Evolutionary conservation across 2,329 filamentous ascomycete species (phyloP).

Genomic region (Fusarium austroafricanum): DNA sequence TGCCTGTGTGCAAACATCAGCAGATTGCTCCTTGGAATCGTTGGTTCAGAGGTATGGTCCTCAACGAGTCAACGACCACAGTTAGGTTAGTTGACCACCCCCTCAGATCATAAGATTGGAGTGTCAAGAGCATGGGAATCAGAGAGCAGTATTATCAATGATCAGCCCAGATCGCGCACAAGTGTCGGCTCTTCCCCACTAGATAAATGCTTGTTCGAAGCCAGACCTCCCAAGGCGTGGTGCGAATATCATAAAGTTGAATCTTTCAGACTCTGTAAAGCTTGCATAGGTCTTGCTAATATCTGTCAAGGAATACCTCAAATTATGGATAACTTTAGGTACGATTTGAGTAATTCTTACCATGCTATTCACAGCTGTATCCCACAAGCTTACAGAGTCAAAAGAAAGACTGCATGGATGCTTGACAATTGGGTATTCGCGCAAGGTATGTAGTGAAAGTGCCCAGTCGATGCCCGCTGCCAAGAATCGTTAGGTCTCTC

Average conservation of each 20-base stretch:
- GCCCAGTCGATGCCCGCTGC: conserved; percentile 8
- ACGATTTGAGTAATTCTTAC: too few relatives aligned
- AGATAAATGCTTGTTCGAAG: conserved; percentile 26
- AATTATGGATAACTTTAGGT: too few relatives aligned
- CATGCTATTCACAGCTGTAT: too few relatives aligned
- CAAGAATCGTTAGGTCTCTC: conserved; percentile 30
- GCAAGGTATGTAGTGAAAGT: conserved; percentile 1
- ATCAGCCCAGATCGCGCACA: conserved; percentile 36
- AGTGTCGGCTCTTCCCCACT: conserved; percentile 15
- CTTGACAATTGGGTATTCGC: conserved; percentile 12
- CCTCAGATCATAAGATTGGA: conserved; percentile 14
- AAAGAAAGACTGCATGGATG: conserved; percentile 16
- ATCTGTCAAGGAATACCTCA: too few relatives aligned
- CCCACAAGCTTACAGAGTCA: too few relatives aligned
- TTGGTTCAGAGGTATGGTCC: neutral
- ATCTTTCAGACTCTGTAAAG: neutral
- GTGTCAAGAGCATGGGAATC: neutral
- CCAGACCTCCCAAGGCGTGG: conserved; percentile 9
- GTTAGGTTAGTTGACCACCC: neutral
- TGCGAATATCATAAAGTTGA: conserved; percentile 23
- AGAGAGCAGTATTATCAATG: conserved; percentile 7
- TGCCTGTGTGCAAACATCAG: neutral
- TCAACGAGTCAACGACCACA: neutral
- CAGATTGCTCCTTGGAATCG: neutral
- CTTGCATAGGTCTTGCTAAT: neutral